Evolutionary conservation across 23 red algal genomes (phyloP), one percentile per base, ranked within the genome.

Genomic region (Cyanidiococcus yangmingshanensis): DNA sequence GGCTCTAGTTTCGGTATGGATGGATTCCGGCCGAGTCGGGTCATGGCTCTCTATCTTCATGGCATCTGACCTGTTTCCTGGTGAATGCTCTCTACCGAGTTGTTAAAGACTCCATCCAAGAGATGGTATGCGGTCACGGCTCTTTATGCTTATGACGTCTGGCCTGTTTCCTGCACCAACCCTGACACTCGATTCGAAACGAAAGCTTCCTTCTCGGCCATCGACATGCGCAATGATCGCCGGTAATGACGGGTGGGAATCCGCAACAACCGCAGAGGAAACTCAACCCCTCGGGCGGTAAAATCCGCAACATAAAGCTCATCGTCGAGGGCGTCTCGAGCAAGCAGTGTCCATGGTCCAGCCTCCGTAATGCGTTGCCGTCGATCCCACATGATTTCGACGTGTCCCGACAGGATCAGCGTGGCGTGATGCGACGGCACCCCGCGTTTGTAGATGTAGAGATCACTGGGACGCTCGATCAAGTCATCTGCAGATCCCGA

Each of bases 301-400:
- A 95, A 95, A 41, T 95, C 91, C n/a, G 91, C 85, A 3, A 85
- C 91, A 74, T 95, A 95, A 16, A 95, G 59, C 40, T 89, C 86
- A 40, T 95, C 86, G 1, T 80, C 84, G 21, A 95, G 41, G 17
- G 91, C 91, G 34, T 79, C 68, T 18, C 67, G 57, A 37, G 83
- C 91, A 34, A 95, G 83, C 39, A 95, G 59, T 37, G 86, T 95
- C 91, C 91, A 95, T 16, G 91, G 85, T 35, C 91, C 91, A 1
- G 81, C 82, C 77, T 86, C 79, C 1, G 91, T 89, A 25, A 86
- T 76, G 71, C 87, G 85, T 25, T 80, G 82, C 34, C 89, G 85
- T 68, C 79, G 67, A 68, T 86, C 90, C 1, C 86, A 82, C 27
- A 63, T 76, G 38, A 95, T 89, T 29, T 87, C 84, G 32, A 95